Conservation (phyloP, 1,284 basidiomycete genomes). For the Malassezia sp. region DNA sequence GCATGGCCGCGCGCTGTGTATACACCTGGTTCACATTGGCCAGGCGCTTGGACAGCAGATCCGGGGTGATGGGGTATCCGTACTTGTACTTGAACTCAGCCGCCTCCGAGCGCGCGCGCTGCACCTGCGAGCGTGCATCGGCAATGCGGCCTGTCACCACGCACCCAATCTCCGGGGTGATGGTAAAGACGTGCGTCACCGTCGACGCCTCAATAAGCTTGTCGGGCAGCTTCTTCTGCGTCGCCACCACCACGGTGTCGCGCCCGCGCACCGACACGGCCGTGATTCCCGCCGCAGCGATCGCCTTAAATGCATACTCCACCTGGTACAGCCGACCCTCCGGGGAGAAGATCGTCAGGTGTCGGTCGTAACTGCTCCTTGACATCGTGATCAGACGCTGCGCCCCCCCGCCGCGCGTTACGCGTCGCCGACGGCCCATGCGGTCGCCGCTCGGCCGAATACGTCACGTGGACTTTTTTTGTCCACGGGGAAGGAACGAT, state of each 20-base stretch:
- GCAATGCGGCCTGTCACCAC: constrained; percentile 94
- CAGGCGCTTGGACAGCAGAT: constrained; percentile 79
- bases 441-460: constrained; percentile 6
- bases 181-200: constrained; percentile 88
- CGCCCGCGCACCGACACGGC: constrained; percentile 83
- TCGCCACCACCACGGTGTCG: constrained; percentile 87
- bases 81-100: constrained; percentile 88
- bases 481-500: background rate
- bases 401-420: too few species aligned
- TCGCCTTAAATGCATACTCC: constrained; percentile 94
- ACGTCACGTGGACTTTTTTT: constrained; percentile 12
- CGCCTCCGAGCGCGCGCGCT: constrained; percentile 77
- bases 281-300: constrained; percentile 89
- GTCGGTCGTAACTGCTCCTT: constrained; percentile 43
- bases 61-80: constrained; percentile 94
- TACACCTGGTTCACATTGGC: constrained; percentile 99
- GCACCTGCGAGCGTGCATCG: constrained; percentile 82
- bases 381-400: constrained; percentile 27
- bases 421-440: constrained; percentile 9
- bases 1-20: constrained; percentile 93
- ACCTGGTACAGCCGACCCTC: constrained; percentile 46
- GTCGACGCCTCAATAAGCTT: constrained; percentile 91
- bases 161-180: constrained; percentile 91
- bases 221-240: constrained; percentile 97
- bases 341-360: constrained; percentile 46